phyloP scores from a whole-genome alignment of 192 early-diverging fungal genomes.

The Chytriomyces sp. region DNA sequence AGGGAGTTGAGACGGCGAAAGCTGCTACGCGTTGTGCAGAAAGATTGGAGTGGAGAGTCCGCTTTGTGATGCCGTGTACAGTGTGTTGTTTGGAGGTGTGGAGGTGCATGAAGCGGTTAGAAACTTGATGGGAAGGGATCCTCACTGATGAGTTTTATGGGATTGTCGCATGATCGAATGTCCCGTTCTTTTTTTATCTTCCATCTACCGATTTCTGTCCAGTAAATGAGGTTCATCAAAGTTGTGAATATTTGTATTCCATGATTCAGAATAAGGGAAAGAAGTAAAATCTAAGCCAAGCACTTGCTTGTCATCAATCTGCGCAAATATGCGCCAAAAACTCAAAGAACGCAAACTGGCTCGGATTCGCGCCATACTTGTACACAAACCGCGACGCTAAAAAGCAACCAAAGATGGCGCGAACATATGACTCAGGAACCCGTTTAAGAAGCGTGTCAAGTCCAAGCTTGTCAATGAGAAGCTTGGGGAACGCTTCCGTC shows the following conservation, averaged over 20 bases:
- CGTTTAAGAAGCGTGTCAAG: slow-evolving; percentile 86
- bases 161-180: slow-evolving; percentile 23
- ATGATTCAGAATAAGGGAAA: too few relatives aligned
- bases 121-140: slow-evolving; percentile 49
- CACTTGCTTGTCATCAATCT: slow-evolving; percentile 27
- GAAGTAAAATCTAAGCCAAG: too few relatives aligned
- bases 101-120: slow-evolving; percentile 39
- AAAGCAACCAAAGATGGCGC: slow-evolving; percentile 96
- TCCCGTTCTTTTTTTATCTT: too few relatives aligned
- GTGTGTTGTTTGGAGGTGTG: slow-evolving; percentile 46
- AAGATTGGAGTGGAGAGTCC: slow-evolving; percentile 53
- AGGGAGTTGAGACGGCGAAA: slow-evolving; percentile 56
- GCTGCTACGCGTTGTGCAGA: slow-evolving; percentile 52
- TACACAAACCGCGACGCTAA: slow-evolving; percentile 95
- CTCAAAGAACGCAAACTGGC: slow-evolving; percentile 98
- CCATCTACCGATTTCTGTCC: too few relatives aligned
- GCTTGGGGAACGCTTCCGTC: slow-evolving; percentile 88
- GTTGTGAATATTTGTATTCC: too few relatives aligned
- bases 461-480: slow-evolving; percentile 86
- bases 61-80: slow-evolving; percentile 46
- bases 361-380: slow-evolving; percentile 89
- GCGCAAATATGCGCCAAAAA: slow-evolving; percentile 80
- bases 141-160: slow-evolving; percentile 48
- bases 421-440: slow-evolving; percentile 91
- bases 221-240: too few relatives aligned